Conservation (phyloP, 164 flowering plant genomes). For the Piper longum region DNA sequence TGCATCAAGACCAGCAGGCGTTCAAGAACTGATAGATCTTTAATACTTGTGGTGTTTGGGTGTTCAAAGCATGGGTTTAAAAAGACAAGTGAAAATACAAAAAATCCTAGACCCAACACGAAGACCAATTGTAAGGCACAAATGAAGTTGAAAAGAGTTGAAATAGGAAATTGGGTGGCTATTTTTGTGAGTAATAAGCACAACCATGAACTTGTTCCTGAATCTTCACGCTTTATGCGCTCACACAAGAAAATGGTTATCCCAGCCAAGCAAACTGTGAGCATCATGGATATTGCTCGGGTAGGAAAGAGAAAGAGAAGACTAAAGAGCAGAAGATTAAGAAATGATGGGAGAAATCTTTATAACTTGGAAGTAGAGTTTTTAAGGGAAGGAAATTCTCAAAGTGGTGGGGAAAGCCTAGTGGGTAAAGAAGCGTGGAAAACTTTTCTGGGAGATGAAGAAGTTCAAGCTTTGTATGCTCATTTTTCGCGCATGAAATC, state of each 20-base stretch:
- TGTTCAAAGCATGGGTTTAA: slow-evolving; percentile 5
- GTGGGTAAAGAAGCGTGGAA: background rate
- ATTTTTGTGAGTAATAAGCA: background rate
- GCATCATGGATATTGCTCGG: background rate
- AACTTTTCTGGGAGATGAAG: background rate
- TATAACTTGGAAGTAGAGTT: background rate
- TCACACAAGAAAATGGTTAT: background rate
- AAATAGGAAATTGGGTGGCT: slow-evolving; percentile 4
- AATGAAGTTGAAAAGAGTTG: slow-evolving; percentile 4
- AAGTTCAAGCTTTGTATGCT: background rate
- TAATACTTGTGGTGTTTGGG: background rate
- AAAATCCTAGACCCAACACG: background rate
- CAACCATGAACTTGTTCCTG: slow-evolving; percentile 4
- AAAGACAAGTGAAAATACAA: slow-evolving; percentile 1
- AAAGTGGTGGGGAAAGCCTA: background rate
- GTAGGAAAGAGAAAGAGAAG: background rate
- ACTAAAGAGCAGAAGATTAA: background rate
- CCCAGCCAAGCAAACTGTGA: background rate
- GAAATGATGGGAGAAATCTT: background rate
- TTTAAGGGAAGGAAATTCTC: background rate
- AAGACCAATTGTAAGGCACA: slow-evolving; percentile 3
- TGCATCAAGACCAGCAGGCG: background rate
- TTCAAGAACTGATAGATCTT: slow-evolving; percentile 2
- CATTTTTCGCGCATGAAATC: background rate
- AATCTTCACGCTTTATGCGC: background rate